Conservation (phyloP, 2,329 filamentous ascomycete genomes). For the Fusarium sulawesiense region DNA sequence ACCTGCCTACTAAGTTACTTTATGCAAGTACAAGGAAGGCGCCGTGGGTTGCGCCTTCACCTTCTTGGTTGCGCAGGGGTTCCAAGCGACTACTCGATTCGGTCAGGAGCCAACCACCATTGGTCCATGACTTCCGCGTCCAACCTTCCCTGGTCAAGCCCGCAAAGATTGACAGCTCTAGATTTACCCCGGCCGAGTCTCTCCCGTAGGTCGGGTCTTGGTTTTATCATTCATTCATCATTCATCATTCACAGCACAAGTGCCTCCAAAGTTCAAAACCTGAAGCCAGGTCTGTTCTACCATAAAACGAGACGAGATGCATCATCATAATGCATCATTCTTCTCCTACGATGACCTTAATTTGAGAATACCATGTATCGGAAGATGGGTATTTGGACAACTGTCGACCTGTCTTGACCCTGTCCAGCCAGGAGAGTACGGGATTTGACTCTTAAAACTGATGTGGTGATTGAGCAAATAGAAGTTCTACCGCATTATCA, state of each 20-base stretch:
- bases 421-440: not conserved
- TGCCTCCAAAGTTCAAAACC: not conserved
- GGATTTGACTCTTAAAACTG: not conserved
- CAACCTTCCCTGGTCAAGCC: conserved; percentile 40
- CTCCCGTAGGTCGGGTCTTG: not conserved
- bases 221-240: not conserved
- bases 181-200: conserved; percentile 18
- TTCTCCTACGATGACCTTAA: not conserved
- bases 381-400: not conserved
- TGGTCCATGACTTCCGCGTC: conserved; percentile 34
- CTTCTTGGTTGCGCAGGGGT: conserved; percentile 36
- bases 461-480: not conserved
- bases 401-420: not conserved
- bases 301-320: conserved; percentile 5
- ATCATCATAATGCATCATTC: conserved; percentile 17
- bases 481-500: not conserved
- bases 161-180: conserved; percentile 36
- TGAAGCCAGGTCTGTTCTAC: conserved; percentile 21
- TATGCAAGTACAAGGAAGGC: conserved; percentile 29
- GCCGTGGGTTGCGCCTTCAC: conserved; percentile 5
- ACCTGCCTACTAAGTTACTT: conserved; percentile 1
- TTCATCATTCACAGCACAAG: conserved; percentile 5
- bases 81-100: conserved; percentile 46
- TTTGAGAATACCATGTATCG: not conserved
- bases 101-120: conserved; percentile 40